phyloP scores from a whole-genome alignment of 2,329 filamentous ascomycete genomes.

The Botrytis medusae region DNA sequence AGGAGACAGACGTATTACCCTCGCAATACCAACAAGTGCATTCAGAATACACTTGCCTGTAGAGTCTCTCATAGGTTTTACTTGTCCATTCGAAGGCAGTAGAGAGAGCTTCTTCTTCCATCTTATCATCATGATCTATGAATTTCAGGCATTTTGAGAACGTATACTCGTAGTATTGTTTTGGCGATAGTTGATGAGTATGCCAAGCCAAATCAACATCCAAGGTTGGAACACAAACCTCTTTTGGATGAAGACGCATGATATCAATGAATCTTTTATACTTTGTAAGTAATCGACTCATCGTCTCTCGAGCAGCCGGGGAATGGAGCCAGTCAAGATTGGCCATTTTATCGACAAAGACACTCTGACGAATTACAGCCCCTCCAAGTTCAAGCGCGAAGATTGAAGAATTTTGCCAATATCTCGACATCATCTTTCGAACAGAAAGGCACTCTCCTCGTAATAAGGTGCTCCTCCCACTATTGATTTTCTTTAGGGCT shows the following conservation, averaged over 20 bases:
- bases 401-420: constrained; percentile 65
- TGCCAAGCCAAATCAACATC: constrained; percentile 79
- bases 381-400: constrained; percentile 66
- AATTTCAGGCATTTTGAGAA: constrained; percentile 52
- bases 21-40: constrained; percentile 88
- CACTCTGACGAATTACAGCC: constrained; percentile 64
- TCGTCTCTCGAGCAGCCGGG: constrained; percentile 62
- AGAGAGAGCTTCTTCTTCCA: constrained; percentile 65
- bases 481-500: constrained; percentile 46
- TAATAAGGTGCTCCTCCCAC: constrained; percentile 31
- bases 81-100: constrained; percentile 71
- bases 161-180: constrained; percentile 61
- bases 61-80: constrained; percentile 65
- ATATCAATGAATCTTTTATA: constrained; percentile 64
- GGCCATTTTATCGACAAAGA: constrained; percentile 72
- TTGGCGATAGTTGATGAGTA: constrained; percentile 69
- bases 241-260: constrained; percentile 49
- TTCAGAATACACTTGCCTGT: constrained; percentile 67
- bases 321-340: constrained; percentile 77
- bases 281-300: constrained; percentile 62
- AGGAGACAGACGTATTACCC: constrained; percentile 40
- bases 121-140: constrained; percentile 82
- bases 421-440: constrained; percentile 68
- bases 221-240: constrained; percentile 65
- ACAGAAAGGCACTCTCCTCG: constrained; percentile 47